These are phyloP conservation scores for Kwoniella mangroviensis DNA, from an alignment of 768 basidiomycete genomes.

Conservation along the genomic window DNA sequence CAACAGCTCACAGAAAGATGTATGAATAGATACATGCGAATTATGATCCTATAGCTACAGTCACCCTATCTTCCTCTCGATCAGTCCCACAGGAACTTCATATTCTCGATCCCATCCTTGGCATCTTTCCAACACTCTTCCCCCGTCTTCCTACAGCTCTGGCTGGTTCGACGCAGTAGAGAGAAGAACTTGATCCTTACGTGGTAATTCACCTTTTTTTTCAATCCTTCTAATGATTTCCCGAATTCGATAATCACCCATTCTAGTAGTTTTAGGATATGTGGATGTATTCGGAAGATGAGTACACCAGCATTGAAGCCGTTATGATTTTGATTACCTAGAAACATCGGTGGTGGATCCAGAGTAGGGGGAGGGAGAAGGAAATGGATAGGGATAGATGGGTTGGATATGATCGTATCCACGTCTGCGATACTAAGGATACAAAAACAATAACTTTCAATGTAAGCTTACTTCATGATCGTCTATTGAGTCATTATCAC, in stretches of 20 bases:
- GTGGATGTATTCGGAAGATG: slow-evolving; percentile 19
- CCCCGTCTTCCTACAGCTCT: slow-evolving; percentile 2
- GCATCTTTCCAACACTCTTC: slow-evolving; percentile 18
- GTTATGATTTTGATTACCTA: slow-evolving; percentile 33
- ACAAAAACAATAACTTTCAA: too few relatives aligned
- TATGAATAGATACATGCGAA: neutral
- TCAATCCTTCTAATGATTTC: neutral
- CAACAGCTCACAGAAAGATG: neutral
- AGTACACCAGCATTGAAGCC: slow-evolving; percentile 35
- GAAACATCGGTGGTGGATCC: slow-evolving; percentile 22
- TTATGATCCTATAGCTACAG: too few relatives aligned
- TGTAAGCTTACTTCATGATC: neutral
- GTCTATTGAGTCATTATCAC: neutral
- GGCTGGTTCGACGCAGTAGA: neutral
- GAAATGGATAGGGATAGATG: slow-evolving; percentile 30
- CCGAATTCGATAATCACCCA: slow-evolving; percentile 13
- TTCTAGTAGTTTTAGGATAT: slow-evolving; percentile 10
- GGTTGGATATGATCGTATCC: slow-evolving; percentile 30
- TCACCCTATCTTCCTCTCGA: too few relatives aligned
- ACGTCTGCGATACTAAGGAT: slow-evolving; percentile 27
- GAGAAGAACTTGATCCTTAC: slow-evolving; percentile 2
- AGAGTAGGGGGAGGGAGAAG: slow-evolving; percentile 16
- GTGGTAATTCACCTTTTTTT: neutral
- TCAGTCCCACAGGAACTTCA: slow-evolving; percentile 27
- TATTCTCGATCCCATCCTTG: slow-evolving; percentile 15